Percentiles rank a stretch among this genome's conserved stretches.
These are phyloP conservation scores for Cicer arietinum DNA, from an alignment of 306 rosid species.

Conservation along the genomic window DNA sequence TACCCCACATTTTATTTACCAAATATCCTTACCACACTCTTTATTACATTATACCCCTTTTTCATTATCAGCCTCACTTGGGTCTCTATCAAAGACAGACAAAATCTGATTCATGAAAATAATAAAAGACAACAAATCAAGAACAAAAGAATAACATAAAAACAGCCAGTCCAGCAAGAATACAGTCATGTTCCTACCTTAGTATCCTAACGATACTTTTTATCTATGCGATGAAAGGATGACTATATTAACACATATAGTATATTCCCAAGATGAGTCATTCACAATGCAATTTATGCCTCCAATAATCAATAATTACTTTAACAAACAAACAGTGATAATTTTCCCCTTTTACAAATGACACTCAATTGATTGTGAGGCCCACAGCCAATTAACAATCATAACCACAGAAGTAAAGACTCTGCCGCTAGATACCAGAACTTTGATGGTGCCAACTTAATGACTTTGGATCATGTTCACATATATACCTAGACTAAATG, in stretches of 20 bases:
- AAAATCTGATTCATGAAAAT: constrained; percentile 7
- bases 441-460: not conserved
- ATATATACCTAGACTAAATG: not conserved
- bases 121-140: constrained; percentile 39
- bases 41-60: too few relatives aligned
- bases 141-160: constrained; percentile 27
- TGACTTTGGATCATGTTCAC: not conserved
- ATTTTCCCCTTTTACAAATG: constrained; percentile 14
- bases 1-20: not conserved
- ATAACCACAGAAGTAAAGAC: constrained; percentile 28
- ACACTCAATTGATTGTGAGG: constrained; percentile 6
- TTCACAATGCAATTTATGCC: not conserved
- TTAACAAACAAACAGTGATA: not conserved
- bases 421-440: constrained; percentile 17
- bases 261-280: constrained; percentile 21
- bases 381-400: constrained; percentile 18
- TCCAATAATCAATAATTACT: not conserved
- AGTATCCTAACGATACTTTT: not conserved
- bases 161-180: constrained; percentile 7
- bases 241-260: not conserved
- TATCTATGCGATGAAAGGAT: constrained; percentile 20
- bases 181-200: constrained; percentile 23
- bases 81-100: not conserved
- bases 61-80: too few relatives aligned
- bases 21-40: too few relatives aligned